Percentiles rank a stretch among this genome's conserved stretches.
Conservation (phyloP, 306 rosid genomes). For the Cicer arietinum region DNA sequence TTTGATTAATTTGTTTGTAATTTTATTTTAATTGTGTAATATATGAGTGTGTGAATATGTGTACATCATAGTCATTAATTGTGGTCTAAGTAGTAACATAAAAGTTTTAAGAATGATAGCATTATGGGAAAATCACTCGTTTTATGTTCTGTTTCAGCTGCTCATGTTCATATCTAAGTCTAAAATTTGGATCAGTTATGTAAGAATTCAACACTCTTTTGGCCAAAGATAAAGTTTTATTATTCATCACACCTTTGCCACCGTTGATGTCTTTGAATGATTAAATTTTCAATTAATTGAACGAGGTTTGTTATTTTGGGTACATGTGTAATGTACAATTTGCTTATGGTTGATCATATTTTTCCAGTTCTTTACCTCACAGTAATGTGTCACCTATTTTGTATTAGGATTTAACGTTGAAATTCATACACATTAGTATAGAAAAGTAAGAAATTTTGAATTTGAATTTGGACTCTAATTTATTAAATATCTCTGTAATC, state of each 20-base stretch:
- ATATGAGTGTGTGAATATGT: background rate
- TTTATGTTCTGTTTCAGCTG: too few relatives aligned
- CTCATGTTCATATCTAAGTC: too few relatives aligned
- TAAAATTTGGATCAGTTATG: background rate
- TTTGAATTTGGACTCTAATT: too few relatives aligned
- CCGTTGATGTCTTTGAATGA: background rate
- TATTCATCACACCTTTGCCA: background rate
- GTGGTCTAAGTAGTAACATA: background rate
- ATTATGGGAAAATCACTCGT: too few relatives aligned
- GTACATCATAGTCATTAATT: background rate
- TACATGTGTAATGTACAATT: background rate
- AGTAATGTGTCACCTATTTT: too few relatives aligned
- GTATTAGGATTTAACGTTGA: too few relatives aligned
- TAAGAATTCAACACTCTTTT: conserved; percentile 6
- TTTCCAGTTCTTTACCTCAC: too few relatives aligned
- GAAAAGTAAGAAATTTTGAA: too few relatives aligned
- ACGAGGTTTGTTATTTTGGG: background rate
- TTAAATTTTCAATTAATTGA: background rate
- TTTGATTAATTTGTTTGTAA: background rate
- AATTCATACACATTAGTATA: too few relatives aligned
- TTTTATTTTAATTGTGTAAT: background rate
- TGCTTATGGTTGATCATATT: background rate
- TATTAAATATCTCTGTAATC: too few relatives aligned
- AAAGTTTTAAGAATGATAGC: too few relatives aligned
- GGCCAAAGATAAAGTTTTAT: conserved; percentile 10